These are phyloP conservation scores for Colletotrichum phormii DNA, from an alignment of 2,329 filamentous ascomycete genomes.

Conservation along the genomic window DNA sequence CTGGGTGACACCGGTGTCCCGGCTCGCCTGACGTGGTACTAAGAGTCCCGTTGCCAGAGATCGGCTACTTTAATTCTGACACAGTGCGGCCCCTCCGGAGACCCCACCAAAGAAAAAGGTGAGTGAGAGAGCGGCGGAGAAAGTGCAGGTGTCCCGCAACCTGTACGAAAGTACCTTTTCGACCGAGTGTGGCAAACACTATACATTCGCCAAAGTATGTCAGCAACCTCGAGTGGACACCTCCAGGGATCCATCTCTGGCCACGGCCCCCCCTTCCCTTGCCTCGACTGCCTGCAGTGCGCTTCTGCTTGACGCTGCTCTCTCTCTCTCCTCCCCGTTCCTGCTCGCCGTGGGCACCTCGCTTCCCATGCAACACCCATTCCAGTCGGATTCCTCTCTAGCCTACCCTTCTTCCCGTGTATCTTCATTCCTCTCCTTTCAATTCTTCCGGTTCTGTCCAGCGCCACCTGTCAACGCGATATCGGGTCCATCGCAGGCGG, in stretches of 20 bases:
- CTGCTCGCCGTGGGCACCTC: conserved; percentile 1
- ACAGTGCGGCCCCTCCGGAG: conserved; percentile 16
- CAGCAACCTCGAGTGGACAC: conserved; percentile 12
- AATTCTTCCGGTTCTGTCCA: background rate
- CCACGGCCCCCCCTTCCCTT: conserved; percentile 9
- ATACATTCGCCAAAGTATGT: conserved; percentile 24
- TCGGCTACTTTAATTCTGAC: conserved; percentile 24
- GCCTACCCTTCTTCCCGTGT: background rate
- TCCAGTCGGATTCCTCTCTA: conserved; percentile 9
- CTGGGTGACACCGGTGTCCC: conserved; percentile 15
- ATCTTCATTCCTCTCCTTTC: background rate
- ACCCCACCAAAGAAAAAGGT: background rate
- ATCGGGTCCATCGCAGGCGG: conserved; percentile 11
- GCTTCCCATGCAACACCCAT: conserved; percentile 10
- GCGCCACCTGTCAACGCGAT: conserved; percentile 13
- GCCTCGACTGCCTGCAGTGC: conserved; percentile 4
- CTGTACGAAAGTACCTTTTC: background rate
- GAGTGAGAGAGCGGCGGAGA: background rate
- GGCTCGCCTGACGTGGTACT: conserved; percentile 10
- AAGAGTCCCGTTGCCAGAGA: conserved; percentile 13
- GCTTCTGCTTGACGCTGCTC: background rate
- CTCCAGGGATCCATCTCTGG: conserved; percentile 14
- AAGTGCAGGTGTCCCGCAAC: background rate
- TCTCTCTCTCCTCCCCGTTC: background rate
- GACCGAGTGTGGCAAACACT: background rate